Evolutionary conservation across 768 basidiomycete genomes (phyloP).

Genomic region (Panaeolus cyanescens): DNA sequence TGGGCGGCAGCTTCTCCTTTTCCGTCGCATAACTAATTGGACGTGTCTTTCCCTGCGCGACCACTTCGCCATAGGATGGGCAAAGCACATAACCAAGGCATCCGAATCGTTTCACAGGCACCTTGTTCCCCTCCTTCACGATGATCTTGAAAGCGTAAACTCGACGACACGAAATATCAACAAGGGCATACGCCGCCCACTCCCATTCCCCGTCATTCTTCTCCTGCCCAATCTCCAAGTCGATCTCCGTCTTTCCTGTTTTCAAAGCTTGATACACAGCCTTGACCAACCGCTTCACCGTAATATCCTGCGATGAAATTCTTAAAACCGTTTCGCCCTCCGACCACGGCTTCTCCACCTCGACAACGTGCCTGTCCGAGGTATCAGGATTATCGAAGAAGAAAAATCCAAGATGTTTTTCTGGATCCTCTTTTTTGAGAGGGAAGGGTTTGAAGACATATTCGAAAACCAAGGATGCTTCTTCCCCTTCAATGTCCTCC

Average conservation of each 20-base stretch:
- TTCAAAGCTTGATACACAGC: slow-evolving; percentile 38
- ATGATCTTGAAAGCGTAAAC: slow-evolving; percentile 44
- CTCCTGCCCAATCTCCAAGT: slow-evolving; percentile 31
- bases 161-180: slow-evolving; percentile 39
- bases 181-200: slow-evolving; percentile 39
- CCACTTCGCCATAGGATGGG: slow-evolving; percentile 33
- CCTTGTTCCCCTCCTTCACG: slow-evolving; percentile 28
- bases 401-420: slow-evolving; percentile 33
- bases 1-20: slow-evolving; percentile 25
- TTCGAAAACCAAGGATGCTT: slow-evolving; percentile 39
- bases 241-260: slow-evolving; percentile 38
- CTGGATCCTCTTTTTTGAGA: slow-evolving; percentile 22
- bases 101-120: slow-evolving; percentile 26
- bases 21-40: slow-evolving; percentile 37
- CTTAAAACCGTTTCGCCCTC: slow-evolving; percentile 18
- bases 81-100: slow-evolving; percentile 38
- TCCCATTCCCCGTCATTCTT: slow-evolving; percentile 32
- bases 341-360: slow-evolving; percentile 19
- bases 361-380: slow-evolving; percentile 25
- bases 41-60: slow-evolving; percentile 23
- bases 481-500: slow-evolving; percentile 39
- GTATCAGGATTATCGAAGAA: slow-evolving; percentile 33
- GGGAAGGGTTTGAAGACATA: slow-evolving; percentile 34
- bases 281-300: slow-evolving; percentile 28
- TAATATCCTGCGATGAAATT: slow-evolving; percentile 24